phyloP scores from a whole-genome alignment of 2,329 filamentous ascomycete genomes.

The Fusarium citri region DNA sequence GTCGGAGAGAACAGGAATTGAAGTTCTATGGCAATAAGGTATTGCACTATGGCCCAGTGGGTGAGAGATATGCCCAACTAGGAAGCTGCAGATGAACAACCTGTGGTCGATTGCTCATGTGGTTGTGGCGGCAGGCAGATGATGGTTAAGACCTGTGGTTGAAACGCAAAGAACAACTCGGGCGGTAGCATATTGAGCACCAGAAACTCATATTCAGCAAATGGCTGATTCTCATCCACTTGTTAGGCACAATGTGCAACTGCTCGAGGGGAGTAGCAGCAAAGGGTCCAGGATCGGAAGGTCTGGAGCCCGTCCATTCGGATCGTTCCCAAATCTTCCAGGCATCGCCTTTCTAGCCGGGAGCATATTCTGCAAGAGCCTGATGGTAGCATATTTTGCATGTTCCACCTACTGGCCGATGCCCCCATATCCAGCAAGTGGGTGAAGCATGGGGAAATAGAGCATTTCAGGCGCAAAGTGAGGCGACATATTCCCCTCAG shows the following conservation, averaged over 20 bases:
- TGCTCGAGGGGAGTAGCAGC: slow-evolving; percentile 24
- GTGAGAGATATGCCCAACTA: background rate
- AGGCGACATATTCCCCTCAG: slow-evolving; percentile 26
- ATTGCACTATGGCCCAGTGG: background rate
- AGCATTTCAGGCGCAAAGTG: slow-evolving; percentile 30
- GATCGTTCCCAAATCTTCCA: slow-evolving; percentile 27
- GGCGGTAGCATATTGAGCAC: slow-evolving; percentile 9
- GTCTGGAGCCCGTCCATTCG: slow-evolving; percentile 24
- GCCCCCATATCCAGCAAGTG: slow-evolving; percentile 10
- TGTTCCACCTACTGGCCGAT: slow-evolving; percentile 19
- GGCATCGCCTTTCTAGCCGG: slow-evolving; percentile 3
- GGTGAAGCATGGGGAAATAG: slow-evolving; percentile 3
- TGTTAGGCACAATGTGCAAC: slow-evolving; percentile 33
- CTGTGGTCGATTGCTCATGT: slow-evolving; percentile 9
- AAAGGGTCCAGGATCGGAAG: slow-evolving; percentile 15
- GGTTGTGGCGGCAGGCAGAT: slow-evolving; percentile 20
- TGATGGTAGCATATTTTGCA: slow-evolving; percentile 14
- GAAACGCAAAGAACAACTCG: slow-evolving; percentile 8
- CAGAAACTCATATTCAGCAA: slow-evolving; percentile 4
- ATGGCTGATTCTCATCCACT: slow-evolving; percentile 20
- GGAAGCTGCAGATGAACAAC: slow-evolving; percentile 4
- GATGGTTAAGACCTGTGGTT: slow-evolving; percentile 16
- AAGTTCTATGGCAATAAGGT: slow-evolving; percentile 2
- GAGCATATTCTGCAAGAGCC: slow-evolving; percentile 15
- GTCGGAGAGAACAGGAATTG: slow-evolving; percentile 2